Base-by-base conservation (phyloP, 345 rosid genomes). In the Aquilaria yunnanensis region DNA sequence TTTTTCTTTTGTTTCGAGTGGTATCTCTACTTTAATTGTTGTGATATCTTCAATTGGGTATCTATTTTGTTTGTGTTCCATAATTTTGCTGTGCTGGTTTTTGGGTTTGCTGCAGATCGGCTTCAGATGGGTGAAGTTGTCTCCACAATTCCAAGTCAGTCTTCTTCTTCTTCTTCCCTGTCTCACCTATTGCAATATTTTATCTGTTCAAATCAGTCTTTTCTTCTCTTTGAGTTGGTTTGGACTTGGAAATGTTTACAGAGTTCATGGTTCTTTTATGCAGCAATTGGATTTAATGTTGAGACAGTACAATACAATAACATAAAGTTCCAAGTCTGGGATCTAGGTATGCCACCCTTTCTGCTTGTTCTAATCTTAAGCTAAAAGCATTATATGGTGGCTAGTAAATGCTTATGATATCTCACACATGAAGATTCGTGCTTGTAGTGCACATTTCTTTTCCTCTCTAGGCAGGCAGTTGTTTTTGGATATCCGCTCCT, bases 101-200 rank as follows among this genome's bases (percentile, higher is more conserved):
- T 67, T 62, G 30, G 14, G 34, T 51, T 63, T 64, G 29, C 23
- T 60, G 14, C 86, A 88, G 98, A 88, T 92, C 91, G 97, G 79
- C 86, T 89, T 74, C 97, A 92, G 86, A 92, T 92, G 96, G 98
- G 98, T 10, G 98, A 92, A 78, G 97, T 92, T 60, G 97, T 92
- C 50, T 89, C 98, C 29, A 92, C 97, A 51, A 92, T 92, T 75
- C 98, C 98, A 57, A 92, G 98, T 92, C 62, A 61, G 91, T 82
- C 23, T 63, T 16, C 46, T 32, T 71, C 62, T 59, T 60, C 48
- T 9, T 11, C 56, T 12, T 13, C 32, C 52, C 14, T 29, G 3
- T 37, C 16, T 9, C 53, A 12, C 6, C 5, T 66, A 52, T 34
- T 61, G 37, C 5, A 3, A 9, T 14, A 6, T 14, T 62, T 47